phyloP scores from a whole-genome alignment of 352 stramenopile genomes.

The Pythium periplocum region DNA sequence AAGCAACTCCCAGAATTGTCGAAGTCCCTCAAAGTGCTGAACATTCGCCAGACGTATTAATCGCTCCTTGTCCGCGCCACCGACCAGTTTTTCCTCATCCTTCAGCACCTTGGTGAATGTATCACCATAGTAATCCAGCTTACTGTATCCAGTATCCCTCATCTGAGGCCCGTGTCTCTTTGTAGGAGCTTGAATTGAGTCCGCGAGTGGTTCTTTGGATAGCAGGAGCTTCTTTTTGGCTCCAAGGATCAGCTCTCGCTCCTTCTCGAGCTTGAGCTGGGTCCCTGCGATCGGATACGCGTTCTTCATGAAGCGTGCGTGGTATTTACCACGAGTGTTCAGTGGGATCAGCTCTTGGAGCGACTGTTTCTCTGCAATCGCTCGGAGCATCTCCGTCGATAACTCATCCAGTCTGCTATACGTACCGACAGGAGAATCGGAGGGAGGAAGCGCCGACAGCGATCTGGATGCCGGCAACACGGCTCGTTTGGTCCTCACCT shows the following conservation, averaged over 20 bases:
- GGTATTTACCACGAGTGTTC: slow-evolving; percentile 66
- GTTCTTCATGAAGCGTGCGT: slow-evolving; percentile 59
- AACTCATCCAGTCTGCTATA: slow-evolving; percentile 51
- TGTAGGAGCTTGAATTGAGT: slow-evolving; percentile 1
- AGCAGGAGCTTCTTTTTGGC: slow-evolving; percentile 73
- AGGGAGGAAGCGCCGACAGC: background rate
- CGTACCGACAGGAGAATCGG: slow-evolving; percentile 21
- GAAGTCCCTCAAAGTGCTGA: slow-evolving; percentile 31
- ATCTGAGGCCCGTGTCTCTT: background rate
- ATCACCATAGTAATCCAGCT: slow-evolving; percentile 46
- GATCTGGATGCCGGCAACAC: slow-evolving; percentile 1
- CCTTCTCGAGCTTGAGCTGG: slow-evolving; percentile 62
- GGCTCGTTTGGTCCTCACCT: background rate
- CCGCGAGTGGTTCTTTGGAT: slow-evolving; percentile 9
- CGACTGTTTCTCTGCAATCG: slow-evolving; percentile 37
- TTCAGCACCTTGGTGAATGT: slow-evolving; percentile 31
- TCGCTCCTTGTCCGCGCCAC: slow-evolving; percentile 20
- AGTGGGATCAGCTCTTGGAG: slow-evolving; percentile 28
- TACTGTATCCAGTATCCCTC: slow-evolving; percentile 21
- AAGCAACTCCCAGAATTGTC: slow-evolving; percentile 61
- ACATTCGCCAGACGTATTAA: slow-evolving; percentile 30
- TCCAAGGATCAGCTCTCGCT: slow-evolving; percentile 43
- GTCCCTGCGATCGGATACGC: slow-evolving; percentile 65
- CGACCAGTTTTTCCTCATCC: slow-evolving; percentile 23
- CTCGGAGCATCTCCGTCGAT: slow-evolving; percentile 27